These are phyloP conservation scores for Ocimum tenuiflorum DNA, from an alignment of 257 asterid species.

Conservation along the genomic window DNA sequence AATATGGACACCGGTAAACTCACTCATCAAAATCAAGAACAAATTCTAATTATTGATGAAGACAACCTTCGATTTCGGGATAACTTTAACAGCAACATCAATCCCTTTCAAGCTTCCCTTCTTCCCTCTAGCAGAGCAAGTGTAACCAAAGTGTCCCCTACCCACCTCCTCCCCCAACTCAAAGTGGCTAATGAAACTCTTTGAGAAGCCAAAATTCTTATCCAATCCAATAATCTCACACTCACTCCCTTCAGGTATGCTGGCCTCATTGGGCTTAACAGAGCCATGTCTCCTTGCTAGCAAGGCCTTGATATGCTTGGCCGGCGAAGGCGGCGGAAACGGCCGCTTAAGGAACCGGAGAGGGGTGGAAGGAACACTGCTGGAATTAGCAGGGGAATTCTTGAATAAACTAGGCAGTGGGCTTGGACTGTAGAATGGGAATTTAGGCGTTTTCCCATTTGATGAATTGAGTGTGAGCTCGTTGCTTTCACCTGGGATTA, in stretches of 20 bases:
- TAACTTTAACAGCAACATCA: constrained; percentile 88
- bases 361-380: constrained; percentile 78
- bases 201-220: constrained; percentile 68
- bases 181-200: constrained; percentile 50
- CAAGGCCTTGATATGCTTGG: constrained; percentile 84
- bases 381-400: constrained; percentile 75
- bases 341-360: constrained; percentile 73
- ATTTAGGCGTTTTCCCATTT: constrained; percentile 74
- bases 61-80: constrained; percentile 77
- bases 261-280: constrained; percentile 77
- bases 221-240: constrained; percentile 68
- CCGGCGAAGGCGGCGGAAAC: constrained; percentile 96
- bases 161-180: constrained; percentile 88
- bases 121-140: constrained; percentile 74
- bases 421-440: constrained; percentile 93
- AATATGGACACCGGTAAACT: background rate
- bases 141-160: constrained; percentile 88
- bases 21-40: no score
- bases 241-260: constrained; percentile 93
- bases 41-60: background rate
- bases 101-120: constrained; percentile 78
- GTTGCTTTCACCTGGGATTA: constrained; percentile 39
- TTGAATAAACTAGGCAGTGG: constrained; percentile 70
- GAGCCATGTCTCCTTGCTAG: constrained; percentile 87
- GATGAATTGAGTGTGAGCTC: constrained; percentile 40